These are phyloP conservation scores for Hemisphaericaspora xylanilytica DNA, from an alignment of 1,139 yeast species.

Conservation along the genomic window DNA sequence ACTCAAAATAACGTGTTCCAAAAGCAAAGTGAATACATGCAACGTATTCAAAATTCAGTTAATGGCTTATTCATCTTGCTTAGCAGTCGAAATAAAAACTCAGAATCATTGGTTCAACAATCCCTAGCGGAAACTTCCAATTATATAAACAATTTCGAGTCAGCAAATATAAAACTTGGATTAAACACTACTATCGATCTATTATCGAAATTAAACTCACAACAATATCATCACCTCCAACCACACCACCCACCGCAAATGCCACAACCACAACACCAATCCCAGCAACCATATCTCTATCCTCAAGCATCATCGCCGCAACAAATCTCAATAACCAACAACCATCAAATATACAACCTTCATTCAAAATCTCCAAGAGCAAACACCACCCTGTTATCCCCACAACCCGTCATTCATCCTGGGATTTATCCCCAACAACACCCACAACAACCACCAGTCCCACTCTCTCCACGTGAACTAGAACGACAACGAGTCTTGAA, in stretches of 20 bases:
- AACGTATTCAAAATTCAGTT: conserved; percentile 19
- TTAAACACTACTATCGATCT: conserved; percentile 19
- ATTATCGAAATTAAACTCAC: conserved; percentile 15
- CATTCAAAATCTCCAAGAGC: conserved; percentile 1
- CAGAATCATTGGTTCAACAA: conserved; percentile 19
- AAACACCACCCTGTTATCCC: conserved; percentile 1
- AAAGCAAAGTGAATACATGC: conserved; percentile 21
- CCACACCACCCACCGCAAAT: conserved; percentile 2
- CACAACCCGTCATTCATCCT: background rate
- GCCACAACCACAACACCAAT: conserved; percentile 2
- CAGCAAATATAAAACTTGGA: conserved; percentile 18
- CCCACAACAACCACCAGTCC: conserved; percentile 3
- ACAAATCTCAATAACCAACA: conserved; percentile 4
- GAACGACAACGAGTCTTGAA: conserved; percentile 24
- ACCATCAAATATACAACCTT: conserved; percentile 5
- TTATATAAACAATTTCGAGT: conserved; percentile 14
- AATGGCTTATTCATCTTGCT: conserved; percentile 22
- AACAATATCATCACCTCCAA: conserved; percentile 7
- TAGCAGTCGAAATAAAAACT: conserved; percentile 17
- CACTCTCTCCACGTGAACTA: conserved; percentile 12
- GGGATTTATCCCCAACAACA: background rate
- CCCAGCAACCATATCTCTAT: background rate
- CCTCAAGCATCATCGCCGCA: conserved; percentile 3
- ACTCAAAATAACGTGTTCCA: conserved; percentile 21
- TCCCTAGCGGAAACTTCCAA: conserved; percentile 20